Conservation (phyloP, 2,329 filamentous ascomycete species). For the Apiospora phragmitis region DNA sequence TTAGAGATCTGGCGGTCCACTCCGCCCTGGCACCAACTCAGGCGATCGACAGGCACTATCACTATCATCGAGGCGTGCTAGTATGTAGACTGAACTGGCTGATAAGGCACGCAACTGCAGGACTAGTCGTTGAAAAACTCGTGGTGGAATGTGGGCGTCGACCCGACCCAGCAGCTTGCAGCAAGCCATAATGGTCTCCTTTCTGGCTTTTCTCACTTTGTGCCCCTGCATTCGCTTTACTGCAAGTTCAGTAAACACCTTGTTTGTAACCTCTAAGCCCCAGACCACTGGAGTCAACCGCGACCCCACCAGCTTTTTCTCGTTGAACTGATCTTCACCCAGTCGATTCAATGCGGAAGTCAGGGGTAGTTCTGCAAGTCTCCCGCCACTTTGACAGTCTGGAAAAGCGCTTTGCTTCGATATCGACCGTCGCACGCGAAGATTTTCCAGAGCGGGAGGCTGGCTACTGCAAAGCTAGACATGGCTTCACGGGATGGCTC, state of each 20-base stretch:
- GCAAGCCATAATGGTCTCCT: neutral
- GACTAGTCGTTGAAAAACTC: neutral
- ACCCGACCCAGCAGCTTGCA: neutral
- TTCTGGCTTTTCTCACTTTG: slow-evolving; percentile 5
- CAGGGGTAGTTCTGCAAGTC: neutral
- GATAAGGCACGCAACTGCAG: neutral
- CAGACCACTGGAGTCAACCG: neutral
- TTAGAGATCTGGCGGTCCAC: neutral
- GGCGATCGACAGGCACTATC: neutral
- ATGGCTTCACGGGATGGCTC: neutral
- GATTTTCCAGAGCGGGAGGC: neutral
- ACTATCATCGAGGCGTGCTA: neutral
- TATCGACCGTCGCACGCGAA: neutral
- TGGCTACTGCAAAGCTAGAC: neutral
- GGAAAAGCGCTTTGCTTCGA: neutral
- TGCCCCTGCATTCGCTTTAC: neutral
- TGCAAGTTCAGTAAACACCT: neutral
- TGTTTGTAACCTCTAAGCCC: neutral
- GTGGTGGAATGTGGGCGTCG: neutral
- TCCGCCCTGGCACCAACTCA: neutral
- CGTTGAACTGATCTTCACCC: neutral
- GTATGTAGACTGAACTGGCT: neutral
- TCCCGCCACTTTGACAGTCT: neutral
- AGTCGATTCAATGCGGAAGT: neutral
- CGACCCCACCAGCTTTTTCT: neutral